phyloP scores from a whole-genome alignment of 257 asterid genomes.

The Osmanthus fragrans region DNA sequence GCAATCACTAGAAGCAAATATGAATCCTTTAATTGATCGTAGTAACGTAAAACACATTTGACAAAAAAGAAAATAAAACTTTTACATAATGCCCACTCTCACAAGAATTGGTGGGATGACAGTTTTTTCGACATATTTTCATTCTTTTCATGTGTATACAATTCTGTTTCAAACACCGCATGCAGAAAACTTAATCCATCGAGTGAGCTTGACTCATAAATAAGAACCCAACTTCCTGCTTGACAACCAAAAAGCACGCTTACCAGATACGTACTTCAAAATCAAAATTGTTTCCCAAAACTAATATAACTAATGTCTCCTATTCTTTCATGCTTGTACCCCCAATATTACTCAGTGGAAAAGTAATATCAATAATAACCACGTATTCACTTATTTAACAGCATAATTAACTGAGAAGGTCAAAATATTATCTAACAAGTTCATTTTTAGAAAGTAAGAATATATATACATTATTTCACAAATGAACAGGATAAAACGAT shows the following conservation, averaged over 20 bases:
- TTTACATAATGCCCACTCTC: neutral
- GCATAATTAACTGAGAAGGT: neutral
- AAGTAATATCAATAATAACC: neutral
- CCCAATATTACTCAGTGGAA: neutral
- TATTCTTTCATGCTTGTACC: neutral
- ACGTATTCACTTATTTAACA: neutral
- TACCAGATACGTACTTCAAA: neutral
- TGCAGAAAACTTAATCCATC: neutral
- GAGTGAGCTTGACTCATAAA: neutral
- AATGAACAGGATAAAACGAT: neutral
- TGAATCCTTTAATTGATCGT: neutral
- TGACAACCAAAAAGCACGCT: neutral
- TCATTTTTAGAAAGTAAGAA: neutral
- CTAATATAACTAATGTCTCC: neutral
- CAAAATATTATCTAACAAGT: neutral
- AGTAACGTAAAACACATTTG: neutral
- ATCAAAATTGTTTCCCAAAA: neutral
- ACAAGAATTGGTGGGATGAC: neutral
- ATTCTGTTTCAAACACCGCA: neutral
- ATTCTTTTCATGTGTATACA: neutral
- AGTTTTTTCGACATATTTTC: neutral
- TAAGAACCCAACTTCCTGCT: neutral
- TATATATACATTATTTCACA: neutral
- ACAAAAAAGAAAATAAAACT: neutral
- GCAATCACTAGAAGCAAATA: neutral